Base-by-base conservation (phyloP, 352 stramenopile species). In the Pythium phragmitis region DNA sequence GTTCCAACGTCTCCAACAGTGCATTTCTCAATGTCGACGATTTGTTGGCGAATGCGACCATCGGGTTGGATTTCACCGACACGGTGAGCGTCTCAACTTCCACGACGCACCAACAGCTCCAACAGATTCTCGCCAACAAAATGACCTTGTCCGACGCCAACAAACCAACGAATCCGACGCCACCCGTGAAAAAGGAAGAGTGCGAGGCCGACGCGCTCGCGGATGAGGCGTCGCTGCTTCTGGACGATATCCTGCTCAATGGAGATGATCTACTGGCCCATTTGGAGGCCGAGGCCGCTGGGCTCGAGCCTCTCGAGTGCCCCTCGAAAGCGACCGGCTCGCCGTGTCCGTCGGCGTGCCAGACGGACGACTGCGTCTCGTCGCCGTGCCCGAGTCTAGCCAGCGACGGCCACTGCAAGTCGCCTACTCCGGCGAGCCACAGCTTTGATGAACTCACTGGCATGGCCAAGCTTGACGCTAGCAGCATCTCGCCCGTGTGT, bases 191-290 rank as follows among this genome's bases (percentile, higher is more conserved):
- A 13, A 55, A 53, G 48, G 34, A 49, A 19, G 36, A 42, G 6
- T 46, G 28, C 16, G 54, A 54, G 28, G 16, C 39, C 45, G 43
- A 60, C 52, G 26, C 39, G 34, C 28, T 65, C 46, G 36, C 57
- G 64, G 52, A 54, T n/a, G 48, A 67, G 9, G 52, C 57, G 9
- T 69, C 69, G 46, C 37, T 51, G 34, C 46, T 73, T 17, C 50
- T 77, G 36, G 70, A 74, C 30, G 77, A 73, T 2, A 81, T 90
- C 19, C 42, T 88, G 57, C 66, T 87, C 61, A 75, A 85, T 59
- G 69, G 73, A 33, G 81, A 88, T 51, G 70, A 82, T n/a, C 82
- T 88, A 58, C 50, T 88, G 45, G 75, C 79, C 51, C 72, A 73
- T 53, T 49, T 87, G 37, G 74, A 83, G 37, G 63, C 68, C 26